These are phyloP conservation scores for Vanderwaltozyma yarrowii DNA, from an alignment of 805 yeast species.

Conservation along the genomic window DNA sequence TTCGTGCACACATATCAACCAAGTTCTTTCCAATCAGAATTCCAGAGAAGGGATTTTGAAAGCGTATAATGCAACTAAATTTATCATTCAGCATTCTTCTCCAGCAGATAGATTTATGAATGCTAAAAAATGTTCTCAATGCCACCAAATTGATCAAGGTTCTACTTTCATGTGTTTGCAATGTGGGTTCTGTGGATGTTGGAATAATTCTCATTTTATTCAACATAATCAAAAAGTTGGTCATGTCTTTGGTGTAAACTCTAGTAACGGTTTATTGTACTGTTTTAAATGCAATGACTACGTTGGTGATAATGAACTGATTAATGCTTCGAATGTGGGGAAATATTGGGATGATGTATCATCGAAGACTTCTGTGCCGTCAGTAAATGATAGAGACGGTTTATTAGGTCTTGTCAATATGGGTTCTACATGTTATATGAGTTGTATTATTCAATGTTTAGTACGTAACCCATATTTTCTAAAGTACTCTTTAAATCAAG, in stretches of 20 bases:
- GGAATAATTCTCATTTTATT: constrained; percentile 37
- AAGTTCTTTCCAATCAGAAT: constrained; percentile 26
- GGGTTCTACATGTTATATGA: constrained; percentile 98
- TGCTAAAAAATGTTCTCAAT: constrained; percentile 22
- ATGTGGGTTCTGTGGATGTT: constrained; percentile 70
- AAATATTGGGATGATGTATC: constrained; percentile 22
- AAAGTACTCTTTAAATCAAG: constrained; percentile 52
- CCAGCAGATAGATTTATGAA: constrained; percentile 12
- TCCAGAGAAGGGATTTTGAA: constrained; percentile 21
- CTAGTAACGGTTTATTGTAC: constrained; percentile 54
- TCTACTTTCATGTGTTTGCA: constrained; percentile 55
- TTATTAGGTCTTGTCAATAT: constrained; percentile 81
- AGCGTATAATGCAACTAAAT: constrained; percentile 21
- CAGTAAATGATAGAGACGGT: constrained; percentile 55
- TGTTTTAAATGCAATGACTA: constrained; percentile 75
- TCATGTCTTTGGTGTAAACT: constrained; percentile 58
- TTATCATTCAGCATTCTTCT: constrained; percentile 14
- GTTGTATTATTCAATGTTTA: constrained; percentile 79
- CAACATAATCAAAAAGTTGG: constrained; percentile 38
- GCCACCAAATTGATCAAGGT: constrained; percentile 25
- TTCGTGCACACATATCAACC: constrained; percentile 22
- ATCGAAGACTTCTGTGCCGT: constrained; percentile 16
- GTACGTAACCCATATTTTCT: constrained; percentile 85
- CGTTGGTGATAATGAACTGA: constrained; percentile 47
- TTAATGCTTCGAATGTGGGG: constrained; percentile 13